Base-by-base conservation (phyloP, 768 basidiomycete genomes). In the Tricholoma sp. region DNA sequence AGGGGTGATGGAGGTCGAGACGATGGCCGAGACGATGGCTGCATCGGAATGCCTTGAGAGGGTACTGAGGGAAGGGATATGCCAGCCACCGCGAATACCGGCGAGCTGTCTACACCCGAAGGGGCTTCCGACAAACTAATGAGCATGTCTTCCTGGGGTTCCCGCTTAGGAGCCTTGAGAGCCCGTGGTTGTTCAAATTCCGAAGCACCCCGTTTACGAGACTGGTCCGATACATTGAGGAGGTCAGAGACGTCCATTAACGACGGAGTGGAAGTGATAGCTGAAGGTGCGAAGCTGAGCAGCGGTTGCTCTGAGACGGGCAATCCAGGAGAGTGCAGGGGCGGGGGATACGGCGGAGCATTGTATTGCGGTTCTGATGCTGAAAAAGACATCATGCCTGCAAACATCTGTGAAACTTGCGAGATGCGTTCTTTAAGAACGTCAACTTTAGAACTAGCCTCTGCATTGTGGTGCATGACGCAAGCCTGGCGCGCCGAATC, bases 401-500 rank as follows among this genome's bases (percentile, higher is more conserved):
- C 72, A 63, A 86, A 78, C 71, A 84, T 78, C 50, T 82, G 79
- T 6, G 82, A 74, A 24, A 83, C 82, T 55, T 79, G 68, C 4
- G 72, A 69, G 53, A 85, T 79, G 34, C 80, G 79, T 65, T 78
- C 76, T 64, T 73, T 82, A 63, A 85, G 75, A 57, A 83, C 77
- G 63, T 79, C 81, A 55, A 85, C 78, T 63, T 79, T 80, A 27
- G 67, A 74, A 39, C 74, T 74, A 5, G 80, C 79, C 62, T 80
- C 78, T 7, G 73, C 59, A 51, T 75, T 76, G 60, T 81, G 77
- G n/a, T 64, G 66, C 70, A 61, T 72, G 66, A 58, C 62, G 59
- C 80, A 84, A 32, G 79, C 78, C 37, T 75, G 74, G 41, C 77
- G 80, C 43, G 83, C 84, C 45, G 81, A 80, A 54, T 78, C 75